A percentile compares a stretch with the other conserved stretches of the same genome.
These are phyloP conservation scores for Claviceps sp. DNA, from an alignment of 2,329 filamentous ascomycete species.

Conservation along the genomic window DNA sequence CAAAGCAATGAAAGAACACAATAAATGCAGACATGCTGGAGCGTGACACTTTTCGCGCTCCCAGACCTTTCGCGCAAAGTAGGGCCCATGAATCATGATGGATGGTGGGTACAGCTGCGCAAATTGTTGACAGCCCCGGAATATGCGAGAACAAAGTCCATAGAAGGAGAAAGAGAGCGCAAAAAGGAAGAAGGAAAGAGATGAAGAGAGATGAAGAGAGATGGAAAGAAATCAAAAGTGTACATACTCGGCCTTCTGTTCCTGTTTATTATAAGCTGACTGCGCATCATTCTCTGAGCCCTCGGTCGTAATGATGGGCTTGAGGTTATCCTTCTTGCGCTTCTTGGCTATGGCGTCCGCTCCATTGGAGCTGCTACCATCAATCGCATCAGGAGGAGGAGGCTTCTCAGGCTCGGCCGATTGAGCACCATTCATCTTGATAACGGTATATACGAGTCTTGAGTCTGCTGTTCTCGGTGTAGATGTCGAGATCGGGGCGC, in stretches of 20 bases:
- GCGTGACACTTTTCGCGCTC: background rate
- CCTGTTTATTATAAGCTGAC: constrained; percentile 12
- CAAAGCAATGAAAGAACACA: background rate
- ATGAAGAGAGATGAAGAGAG: background rate
- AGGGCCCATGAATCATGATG: background rate
- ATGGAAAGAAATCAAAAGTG: background rate
- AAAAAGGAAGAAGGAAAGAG: background rate
- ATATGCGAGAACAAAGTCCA: background rate
- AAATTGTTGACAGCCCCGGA: background rate
- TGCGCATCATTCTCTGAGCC: constrained; percentile 13
- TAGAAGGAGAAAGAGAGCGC: background rate
- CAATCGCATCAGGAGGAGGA: constrained; percentile 6
- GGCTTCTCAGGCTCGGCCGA: constrained; percentile 19
- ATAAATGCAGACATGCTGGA: background rate
- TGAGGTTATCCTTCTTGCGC: constrained; percentile 59
- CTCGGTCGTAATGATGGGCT: constrained; percentile 63
- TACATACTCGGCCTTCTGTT: constrained; percentile 24
- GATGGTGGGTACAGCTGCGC: background rate
- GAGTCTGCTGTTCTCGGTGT: background rate
- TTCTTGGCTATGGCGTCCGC: constrained; percentile 41
- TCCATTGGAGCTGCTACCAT: constrained; percentile 14
- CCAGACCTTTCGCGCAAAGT: background rate
- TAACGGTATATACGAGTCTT: background rate
- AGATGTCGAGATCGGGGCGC: background rate
- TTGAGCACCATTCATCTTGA: constrained; percentile 17